Base-by-base conservation (phyloP, 345 rosid species). In the Diplotaxis tenuifolia region DNA sequence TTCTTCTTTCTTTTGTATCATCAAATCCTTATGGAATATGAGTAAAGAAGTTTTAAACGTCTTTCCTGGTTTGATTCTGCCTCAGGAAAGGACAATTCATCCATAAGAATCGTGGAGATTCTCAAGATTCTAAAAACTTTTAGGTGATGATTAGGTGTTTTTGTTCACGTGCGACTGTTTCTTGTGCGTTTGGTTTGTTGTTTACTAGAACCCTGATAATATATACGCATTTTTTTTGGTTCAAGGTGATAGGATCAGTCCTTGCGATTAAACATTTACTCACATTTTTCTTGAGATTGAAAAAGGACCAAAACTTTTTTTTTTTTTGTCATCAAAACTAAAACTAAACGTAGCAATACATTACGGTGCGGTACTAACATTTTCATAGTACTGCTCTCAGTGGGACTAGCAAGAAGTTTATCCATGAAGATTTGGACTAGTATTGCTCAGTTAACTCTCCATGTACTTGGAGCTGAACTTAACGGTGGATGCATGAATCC, bases 401-500 rank as follows among this genome's bases (percentile, higher is more conserved):
- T 89, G 53, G 89, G 85, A 67, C 87, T 90, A 11, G 20, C 91
- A 28, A 84, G 82, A 75, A 89, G 91, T 84, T 92, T 90, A 84
- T 86, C 70, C 60, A 83, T 64, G 85, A 92, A 95, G 83, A 95
- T 92, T 19, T 90, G 97, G 98, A 95, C 92, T 62, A 59, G 87
- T 28, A 95, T 87, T 70, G 87, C 87, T 38, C 92, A 95, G 88
- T 61, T 92, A 59, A 72, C 97, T 70, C 98, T 95, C 77, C 96
- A 95, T 63, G 81, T 95, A 75, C 98, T 90, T n/a, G 98, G 92
- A 58, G 87, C 99, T 70, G 98, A 95, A 80, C 80, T 95, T 0
- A 92, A 98, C 0, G 98, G 99, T 6, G 96, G 97, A 54, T 84
- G 87, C 68, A 92, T 89, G 98, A 95, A 95, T 78, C 98, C 99